phyloP scores from a whole-genome alignment of 306 rosid species.

The Acacia confusa region DNA sequence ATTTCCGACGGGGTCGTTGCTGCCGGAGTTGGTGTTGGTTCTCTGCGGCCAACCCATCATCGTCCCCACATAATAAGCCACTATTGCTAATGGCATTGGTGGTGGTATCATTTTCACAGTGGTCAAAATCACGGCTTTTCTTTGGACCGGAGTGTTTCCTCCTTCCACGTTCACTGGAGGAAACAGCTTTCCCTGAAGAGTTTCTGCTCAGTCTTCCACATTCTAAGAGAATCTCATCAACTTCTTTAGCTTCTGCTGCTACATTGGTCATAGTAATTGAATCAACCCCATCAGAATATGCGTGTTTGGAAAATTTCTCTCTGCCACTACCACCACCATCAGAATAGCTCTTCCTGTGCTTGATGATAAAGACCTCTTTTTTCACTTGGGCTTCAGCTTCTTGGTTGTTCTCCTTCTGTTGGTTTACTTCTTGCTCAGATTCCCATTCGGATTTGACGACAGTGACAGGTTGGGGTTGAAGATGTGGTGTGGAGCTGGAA shows the following conservation, averaged over 20 bases:
- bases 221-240: constrained; percentile 67
- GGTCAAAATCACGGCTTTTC: constrained; percentile 76
- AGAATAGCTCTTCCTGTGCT: constrained; percentile 83
- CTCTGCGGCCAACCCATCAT: constrained; percentile 30
- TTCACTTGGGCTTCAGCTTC: constrained; percentile 41
- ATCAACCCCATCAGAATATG: constrained; percentile 27
- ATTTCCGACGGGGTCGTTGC: constrained; percentile 53
- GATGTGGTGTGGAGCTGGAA: not conserved
- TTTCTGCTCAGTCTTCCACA: constrained; percentile 76
- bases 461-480: constrained; percentile 15
- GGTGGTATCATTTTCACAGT: constrained; percentile 41
- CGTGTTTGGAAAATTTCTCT: constrained; percentile 42
- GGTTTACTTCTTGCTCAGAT: constrained; percentile 31
- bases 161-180: constrained; percentile 40
- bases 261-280: not conserved
- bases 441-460: constrained; percentile 31
- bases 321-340: constrained; percentile 51
- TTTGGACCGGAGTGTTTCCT: constrained; percentile 80
- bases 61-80: constrained; percentile 36
- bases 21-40: constrained; percentile 43
- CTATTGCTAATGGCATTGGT: constrained; percentile 23
- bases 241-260: constrained; percentile 32
- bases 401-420: constrained; percentile 27
- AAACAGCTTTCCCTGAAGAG: constrained; percentile 55
- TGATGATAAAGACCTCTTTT: constrained; percentile 75